phyloP scores from a whole-genome alignment of 192 early-diverging fungal genomes.

The Thoreauomyces humboldtii region DNA sequence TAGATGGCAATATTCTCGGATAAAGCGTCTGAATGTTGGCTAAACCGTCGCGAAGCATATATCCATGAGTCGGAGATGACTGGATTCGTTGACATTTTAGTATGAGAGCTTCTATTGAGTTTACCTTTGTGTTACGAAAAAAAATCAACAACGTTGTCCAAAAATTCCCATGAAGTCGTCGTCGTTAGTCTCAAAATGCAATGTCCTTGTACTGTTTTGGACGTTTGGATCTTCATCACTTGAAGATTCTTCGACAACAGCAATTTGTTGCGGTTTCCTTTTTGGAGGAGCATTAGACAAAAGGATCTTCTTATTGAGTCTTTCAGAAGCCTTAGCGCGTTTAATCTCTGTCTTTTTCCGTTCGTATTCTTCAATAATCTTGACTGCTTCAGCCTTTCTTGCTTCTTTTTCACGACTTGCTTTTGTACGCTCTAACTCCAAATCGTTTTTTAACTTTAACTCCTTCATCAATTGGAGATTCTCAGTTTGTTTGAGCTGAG shows the following conservation, averaged over 20 bases:
- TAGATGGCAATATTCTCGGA: neutral
- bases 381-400: neutral
- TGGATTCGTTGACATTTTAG: neutral
- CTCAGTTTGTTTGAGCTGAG: neutral
- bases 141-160: neutral
- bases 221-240: too few relatives aligned
- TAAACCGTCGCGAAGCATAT: neutral
- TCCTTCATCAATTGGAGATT: neutral
- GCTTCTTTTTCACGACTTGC: neutral
- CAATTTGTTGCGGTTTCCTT: too few relatives aligned
- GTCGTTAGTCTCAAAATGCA: too few relatives aligned
- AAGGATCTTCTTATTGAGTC: too few relatives aligned
- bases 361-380: neutral
- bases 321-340: too few relatives aligned
- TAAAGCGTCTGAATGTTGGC: neutral
- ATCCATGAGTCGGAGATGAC: neutral
- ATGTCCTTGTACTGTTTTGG: too few relatives aligned
- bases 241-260: too few relatives aligned
- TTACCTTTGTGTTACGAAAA: neutral
- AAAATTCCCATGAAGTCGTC: neutral
- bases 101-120: too few relatives aligned
- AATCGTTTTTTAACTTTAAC: neutral
- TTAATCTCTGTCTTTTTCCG: too few relatives aligned
- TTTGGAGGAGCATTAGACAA: too few relatives aligned
- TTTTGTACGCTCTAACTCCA: neutral